phyloP scores from a whole-genome alignment of 495 filamentous ascomycete genomes.

The Lasiosphaeria miniovina region DNA sequence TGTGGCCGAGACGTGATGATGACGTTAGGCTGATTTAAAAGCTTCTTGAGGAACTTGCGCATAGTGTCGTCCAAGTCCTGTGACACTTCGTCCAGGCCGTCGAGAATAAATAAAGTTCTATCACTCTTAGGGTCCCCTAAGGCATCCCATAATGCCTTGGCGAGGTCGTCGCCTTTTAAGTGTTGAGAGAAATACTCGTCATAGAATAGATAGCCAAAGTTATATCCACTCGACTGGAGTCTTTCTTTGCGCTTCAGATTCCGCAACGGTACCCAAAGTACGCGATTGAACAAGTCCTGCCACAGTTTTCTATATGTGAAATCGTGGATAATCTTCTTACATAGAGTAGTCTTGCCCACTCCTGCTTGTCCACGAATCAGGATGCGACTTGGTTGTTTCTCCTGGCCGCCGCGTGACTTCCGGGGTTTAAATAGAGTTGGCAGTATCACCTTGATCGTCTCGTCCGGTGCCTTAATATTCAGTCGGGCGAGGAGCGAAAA shows the following conservation, averaged over 20 bases:
- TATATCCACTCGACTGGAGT: conserved; percentile 5
- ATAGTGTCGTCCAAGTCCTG: conserved; percentile 22
- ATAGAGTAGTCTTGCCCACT: conserved; percentile 46
- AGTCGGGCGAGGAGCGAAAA: conserved; percentile 30
- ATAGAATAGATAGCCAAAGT: conserved; percentile 25
- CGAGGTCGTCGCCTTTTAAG: conserved; percentile 10
- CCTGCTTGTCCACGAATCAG: conserved; percentile 43
- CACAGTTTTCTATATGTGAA: conserved; percentile 25
- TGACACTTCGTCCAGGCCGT: conserved; percentile 45
- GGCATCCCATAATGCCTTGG: conserved; percentile 17
- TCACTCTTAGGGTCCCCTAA: conserved; percentile 7
- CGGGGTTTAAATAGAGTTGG: conserved; percentile 28
- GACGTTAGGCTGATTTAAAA: conserved; percentile 37
- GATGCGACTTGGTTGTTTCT: conserved; percentile 30
- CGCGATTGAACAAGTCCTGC: conserved; percentile 31
- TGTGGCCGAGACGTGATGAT: conserved; percentile 40
- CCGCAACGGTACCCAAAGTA: conserved; percentile 40
- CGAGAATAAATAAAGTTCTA: conserved; percentile 37
- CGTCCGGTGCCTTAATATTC: conserved; percentile 22
- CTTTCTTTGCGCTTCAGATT: conserved; percentile 20
- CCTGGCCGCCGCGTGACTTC: conserved; percentile 16
- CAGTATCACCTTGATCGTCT: conserved; percentile 23
- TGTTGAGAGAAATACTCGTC: conserved; percentile 26
- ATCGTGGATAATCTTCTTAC: conserved; percentile 42
- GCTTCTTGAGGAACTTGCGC: conserved; percentile 26